Base-by-base conservation (phyloP, 208 protist genomes). In the Acanthamoeba triangularis region DNA sequence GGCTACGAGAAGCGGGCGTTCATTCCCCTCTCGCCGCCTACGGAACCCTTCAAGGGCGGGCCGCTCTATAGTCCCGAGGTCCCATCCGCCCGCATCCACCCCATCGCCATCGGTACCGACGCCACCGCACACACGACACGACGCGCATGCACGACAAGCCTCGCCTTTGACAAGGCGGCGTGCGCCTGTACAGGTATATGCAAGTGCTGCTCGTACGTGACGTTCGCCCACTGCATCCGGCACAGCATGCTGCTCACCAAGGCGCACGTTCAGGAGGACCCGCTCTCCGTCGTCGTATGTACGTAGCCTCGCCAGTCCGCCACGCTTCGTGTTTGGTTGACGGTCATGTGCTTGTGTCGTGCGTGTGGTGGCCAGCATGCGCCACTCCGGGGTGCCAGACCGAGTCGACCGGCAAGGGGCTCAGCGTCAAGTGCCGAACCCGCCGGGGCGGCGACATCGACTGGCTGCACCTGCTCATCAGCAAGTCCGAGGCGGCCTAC, bases 41-140 rank as follows among this genome's bases (percentile, higher is more conserved):
- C 67, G 30, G 37, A 49, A 20, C 72, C 72, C 33, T 80, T 80
- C 72, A 80, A 80, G 23, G 72, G 72, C 41, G 72, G 72, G 5
- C 72, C 72, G 37, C 3, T 80, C 14, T 23, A 80, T 35, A 25
- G 37, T 23, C 72, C 72, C 41, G 72, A 80, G 72, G n/a, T 35
- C 35, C 20, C n/a, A 1, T 7, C 35, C 25, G 3, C 72, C 20
- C 72, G 72, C 72, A 37, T 49, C 14, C 23, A 80, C 23, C 72
- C 72, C 25, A 47, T 80, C 41, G 25, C 72, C 41, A 28, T 80
- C 37, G 72, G 72, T 80, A 80, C 56, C 16, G 63, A 28, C 63
- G 63, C n/a, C n/a, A 4, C 8, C 63, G 20, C 63, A 72, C 63
- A 35, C 63, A 65, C 13, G 16, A 65, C 59, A 28, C 23, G 23